A percentile compares a stretch with the other conserved stretches of the same genome.
These are phyloP conservation scores for Dactylellina drechsleri DNA, from an alignment of 2,329 filamentous ascomycete species.

Conservation along the genomic window DNA sequence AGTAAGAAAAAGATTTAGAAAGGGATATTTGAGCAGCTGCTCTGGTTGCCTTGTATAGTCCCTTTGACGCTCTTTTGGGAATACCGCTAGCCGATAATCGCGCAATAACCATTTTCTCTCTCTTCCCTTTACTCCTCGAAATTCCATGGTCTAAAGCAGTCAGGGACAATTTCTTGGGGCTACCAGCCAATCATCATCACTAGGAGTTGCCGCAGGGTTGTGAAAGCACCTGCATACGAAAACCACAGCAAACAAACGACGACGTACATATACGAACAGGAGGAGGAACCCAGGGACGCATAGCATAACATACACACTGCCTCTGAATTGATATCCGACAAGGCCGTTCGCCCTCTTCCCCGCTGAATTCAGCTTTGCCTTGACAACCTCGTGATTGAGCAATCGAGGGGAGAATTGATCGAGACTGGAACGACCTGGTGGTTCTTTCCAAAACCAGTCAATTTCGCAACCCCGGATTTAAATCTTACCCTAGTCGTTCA, in stretches of 20 bases:
- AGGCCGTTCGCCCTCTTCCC: background rate
- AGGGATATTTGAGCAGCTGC: constrained; percentile 41
- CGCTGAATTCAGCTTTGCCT: constrained; percentile 31
- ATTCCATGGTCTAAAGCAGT: constrained; percentile 51
- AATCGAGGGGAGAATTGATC: constrained; percentile 21
- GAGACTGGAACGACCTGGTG: constrained; percentile 22
- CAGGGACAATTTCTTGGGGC: constrained; percentile 50
- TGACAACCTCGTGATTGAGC: constrained; percentile 46
- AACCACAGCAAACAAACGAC: constrained; percentile 11
- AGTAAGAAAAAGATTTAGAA: constrained; percentile 24
- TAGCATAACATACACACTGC: background rate
- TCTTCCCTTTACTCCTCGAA: constrained; percentile 1
- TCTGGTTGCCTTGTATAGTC: constrained; percentile 45
- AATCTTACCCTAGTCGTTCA: constrained; percentile 38
- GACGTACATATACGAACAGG: constrained; percentile 34
- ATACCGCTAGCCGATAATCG: constrained; percentile 34
- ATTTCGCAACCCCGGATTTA: constrained; percentile 40
- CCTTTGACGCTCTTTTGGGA: constrained; percentile 39
- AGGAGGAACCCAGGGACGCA: constrained; percentile 21
- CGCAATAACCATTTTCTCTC: constrained; percentile 18
- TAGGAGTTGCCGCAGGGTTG: constrained; percentile 54
- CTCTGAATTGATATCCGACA: constrained; percentile 29
- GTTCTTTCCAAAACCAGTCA: constrained; percentile 24
- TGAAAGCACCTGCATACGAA: constrained; percentile 49
- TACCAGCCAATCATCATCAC: constrained; percentile 45